A percentile compares a stretch with the other conserved stretches of the same genome.
Evolutionary conservation across 768 basidiomycete genomes (phyloP).

Genomic region (Chalciporus sphaerocephalus): DNA sequence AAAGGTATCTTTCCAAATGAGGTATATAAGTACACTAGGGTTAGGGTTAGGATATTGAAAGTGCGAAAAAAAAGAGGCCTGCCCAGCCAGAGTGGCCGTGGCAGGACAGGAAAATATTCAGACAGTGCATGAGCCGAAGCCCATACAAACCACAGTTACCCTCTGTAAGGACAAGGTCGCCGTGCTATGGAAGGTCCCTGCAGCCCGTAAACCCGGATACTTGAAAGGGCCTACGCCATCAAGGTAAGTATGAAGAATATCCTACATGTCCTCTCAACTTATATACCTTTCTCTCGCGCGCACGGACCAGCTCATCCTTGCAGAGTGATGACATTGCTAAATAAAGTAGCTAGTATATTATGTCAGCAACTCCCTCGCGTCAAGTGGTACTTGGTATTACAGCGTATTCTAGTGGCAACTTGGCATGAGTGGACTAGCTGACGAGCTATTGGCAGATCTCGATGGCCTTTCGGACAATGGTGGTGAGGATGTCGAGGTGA

Average conservation of each 20-base stretch:
- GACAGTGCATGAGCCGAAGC: conserved; percentile 75
- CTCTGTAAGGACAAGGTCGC: conserved; percentile 52
- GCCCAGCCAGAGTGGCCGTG: conserved; percentile 46
- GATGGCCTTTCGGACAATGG: conserved; percentile 76
- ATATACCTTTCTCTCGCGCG: conserved; percentile 5
- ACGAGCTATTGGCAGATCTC: conserved; percentile 90
- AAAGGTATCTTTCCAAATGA: conserved; percentile 1
- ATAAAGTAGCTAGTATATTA: conserved; percentile 6
- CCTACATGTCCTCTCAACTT: background rate
- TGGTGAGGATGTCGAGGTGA: conserved; percentile 47
- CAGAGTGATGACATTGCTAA: background rate
- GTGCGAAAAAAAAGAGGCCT: conserved; percentile 24
- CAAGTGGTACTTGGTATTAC: background rate
- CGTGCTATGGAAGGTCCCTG: conserved; percentile 52
- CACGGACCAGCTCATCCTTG: conserved; percentile 14
- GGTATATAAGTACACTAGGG: conserved; percentile 16
- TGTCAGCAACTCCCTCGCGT: background rate
- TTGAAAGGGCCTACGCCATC: conserved; percentile 57
- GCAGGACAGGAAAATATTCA: conserved; percentile 75
- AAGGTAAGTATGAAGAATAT: conserved; percentile 54
- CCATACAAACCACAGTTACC: conserved; percentile 43
- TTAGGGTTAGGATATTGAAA: conserved; percentile 27
- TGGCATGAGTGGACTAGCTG: conserved; percentile 78
- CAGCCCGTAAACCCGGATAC: conserved; percentile 52
- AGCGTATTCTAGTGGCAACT: background rate